Evolutionary conservation across 148 eudicot genomes (phyloP).

Genomic region (Rhododendron henanense): DNA sequence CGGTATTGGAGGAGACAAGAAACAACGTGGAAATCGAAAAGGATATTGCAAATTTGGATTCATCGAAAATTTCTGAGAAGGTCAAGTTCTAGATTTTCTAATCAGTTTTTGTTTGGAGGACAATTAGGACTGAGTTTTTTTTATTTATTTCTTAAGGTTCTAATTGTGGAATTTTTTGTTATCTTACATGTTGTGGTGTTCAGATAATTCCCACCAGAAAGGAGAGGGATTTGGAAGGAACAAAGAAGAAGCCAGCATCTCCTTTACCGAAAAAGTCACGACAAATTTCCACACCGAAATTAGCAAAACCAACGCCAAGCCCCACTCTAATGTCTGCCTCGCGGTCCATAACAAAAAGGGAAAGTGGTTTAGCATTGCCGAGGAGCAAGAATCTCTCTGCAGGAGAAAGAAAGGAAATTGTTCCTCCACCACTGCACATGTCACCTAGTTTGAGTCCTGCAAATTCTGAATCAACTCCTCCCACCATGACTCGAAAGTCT

Average conservation of each 20-base stretch:
- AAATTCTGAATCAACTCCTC: slow-evolving; percentile 34
- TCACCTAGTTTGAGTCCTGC: slow-evolving; percentile 56
- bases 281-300: slow-evolving; percentile 36
- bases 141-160: not conserved
- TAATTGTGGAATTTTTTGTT: slow-evolving; percentile 3
- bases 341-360: slow-evolving; percentile 35
- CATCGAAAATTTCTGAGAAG: slow-evolving; percentile 38
- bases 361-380: slow-evolving; percentile 29
- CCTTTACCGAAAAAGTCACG: slow-evolving; percentile 39
- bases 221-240: slow-evolving; percentile 22
- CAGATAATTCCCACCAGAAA: slow-evolving; percentile 43
- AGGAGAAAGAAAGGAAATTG: slow-evolving; percentile 39
- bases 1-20: not conserved
- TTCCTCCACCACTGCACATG: slow-evolving; percentile 69
- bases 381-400: slow-evolving; percentile 34
- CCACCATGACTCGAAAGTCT: slow-evolving; percentile 51
- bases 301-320: slow-evolving; percentile 33
- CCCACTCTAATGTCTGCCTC: slow-evolving; percentile 32
- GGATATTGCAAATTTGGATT: slow-evolving; percentile 22
- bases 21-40: slow-evolving; percentile 10
- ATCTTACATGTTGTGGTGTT: slow-evolving; percentile 16
- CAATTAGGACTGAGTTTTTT: not conserved
- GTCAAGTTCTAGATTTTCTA: slow-evolving; percentile 28
- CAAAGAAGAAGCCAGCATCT: slow-evolving; percentile 46
- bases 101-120: not conserved